Base-by-base conservation (phyloP, 75 land plant species). In the Pinus tabuliformis region DNA sequence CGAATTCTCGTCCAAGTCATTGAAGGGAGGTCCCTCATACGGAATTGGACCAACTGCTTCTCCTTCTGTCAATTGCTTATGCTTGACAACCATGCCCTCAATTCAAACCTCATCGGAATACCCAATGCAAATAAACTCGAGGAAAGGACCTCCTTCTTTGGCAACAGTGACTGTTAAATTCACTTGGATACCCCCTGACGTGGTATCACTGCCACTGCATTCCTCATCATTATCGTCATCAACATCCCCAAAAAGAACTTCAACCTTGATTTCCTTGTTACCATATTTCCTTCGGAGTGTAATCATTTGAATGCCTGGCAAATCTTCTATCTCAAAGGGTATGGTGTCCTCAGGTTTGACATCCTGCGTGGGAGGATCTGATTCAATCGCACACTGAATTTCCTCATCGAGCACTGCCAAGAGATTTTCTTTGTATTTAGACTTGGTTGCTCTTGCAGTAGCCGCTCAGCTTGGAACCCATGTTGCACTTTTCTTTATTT, bases 1-100 rank as follows among this genome's bases (percentile, higher is more conserved):
- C 60, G 91, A 72, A 59, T 92, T 86, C 80, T 91, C 92, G 73
- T 93, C 94, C 90, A 93, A 78, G 59, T 89, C 88, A 93, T 57
- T 11, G 73, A 93, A 93, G 56, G 84, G 86, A 52, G 92, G 94
- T 13, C 96, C 96, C 56, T 87, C 89, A 58, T 93, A 93, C 14
- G 84, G 83, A 73, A 91, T 64, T 28, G 73, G 70, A 59, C 86
- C 90, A 12, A 87, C 86, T 9, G 42, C 56, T 3, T 58, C 49
- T 11, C 8, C 39, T 54, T 49, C 42, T n/a, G 77, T 24, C 56
- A 6, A 15, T 37, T 84, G 73, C 22, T 79, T 59, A 16, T 85
- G 65, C 65, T 79, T 86, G 6, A 86, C 70, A 22, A 83, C 36
- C 81, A 93, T 57, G 78, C 71, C 83, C 15, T 93, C 92, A 26